Evolutionary conservation across 2,329 filamentous ascomycete genomes (phyloP), one percentile per base, ranked within the genome.

Genomic region (Nemania serpens): DNA sequence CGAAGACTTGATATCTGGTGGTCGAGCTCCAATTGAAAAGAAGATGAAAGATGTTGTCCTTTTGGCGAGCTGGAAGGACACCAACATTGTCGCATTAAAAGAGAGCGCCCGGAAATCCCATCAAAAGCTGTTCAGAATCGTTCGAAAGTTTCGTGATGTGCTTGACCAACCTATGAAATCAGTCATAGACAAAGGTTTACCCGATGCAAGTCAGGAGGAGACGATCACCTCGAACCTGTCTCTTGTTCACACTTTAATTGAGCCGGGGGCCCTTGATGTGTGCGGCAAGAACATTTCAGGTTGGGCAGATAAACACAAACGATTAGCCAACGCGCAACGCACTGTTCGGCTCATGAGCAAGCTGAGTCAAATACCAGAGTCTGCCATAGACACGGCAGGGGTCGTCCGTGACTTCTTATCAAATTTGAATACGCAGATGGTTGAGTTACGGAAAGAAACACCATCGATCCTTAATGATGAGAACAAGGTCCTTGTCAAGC

Each of bases 1-100:
- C 7, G 77, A 82, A 12, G 88, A 91, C 63, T 77, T 82, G 1
- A 82, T 97, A 37, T 78, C 78, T 18, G 85, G 85, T 46, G 90
- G 88, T n/a, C 86, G 92, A 57, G 79, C 82, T 6, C 81, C 84
- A 0, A 82, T 98, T n/a, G 94, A 98, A 74, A 97, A 93, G 76
- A 88, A 92, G 59, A 91, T 98, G 83, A 94, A 90, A 73, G 91
- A 98, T 68, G 88, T 97, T n/a, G 84, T 99, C 15, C 86, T 96
- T 54, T 80, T 99, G 69, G 93, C 93, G 7, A 97, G 93, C 75
- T 99, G 96, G 96, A 97, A 96, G 74, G 95, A 99, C 69, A 97
- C 91, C 20, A 99, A 98, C 70, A 96, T 99, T 63, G 89, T 89
- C 49, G 91, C 92, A 1, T 79, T 99, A 15, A 86, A 89, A 66